Evolutionary conservation across 2,329 filamentous ascomycete genomes (phyloP).

Genomic region (Paraphaeosphaeria sporulosa): DNA sequence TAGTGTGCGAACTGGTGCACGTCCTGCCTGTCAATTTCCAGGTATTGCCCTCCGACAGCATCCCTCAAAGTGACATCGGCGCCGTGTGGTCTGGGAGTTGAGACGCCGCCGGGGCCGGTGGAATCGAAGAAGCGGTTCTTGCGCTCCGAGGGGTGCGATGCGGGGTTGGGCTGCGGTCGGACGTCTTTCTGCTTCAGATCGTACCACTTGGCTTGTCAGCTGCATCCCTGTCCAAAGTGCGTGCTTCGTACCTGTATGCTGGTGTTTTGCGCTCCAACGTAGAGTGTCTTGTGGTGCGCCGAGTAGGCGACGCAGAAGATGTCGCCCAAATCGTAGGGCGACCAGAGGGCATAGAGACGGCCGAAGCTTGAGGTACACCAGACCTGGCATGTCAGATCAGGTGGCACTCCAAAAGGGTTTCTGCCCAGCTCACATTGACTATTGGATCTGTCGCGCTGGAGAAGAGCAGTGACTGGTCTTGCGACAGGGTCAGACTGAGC

Average conservation of each 20-base stretch:
- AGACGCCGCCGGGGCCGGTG: conserved; percentile 79
- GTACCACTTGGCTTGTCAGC: conserved; percentile 70
- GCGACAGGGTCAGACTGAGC: conserved; percentile 81
- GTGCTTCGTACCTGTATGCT: conserved; percentile 73
- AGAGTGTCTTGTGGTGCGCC: conserved; percentile 77
- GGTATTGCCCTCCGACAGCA: conserved; percentile 66
- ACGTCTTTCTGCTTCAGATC: conserved; percentile 70
- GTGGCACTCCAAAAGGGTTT: no score
- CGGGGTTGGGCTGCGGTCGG: conserved; percentile 67
- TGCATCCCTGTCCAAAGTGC: neutral
- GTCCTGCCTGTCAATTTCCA: conserved; percentile 83
- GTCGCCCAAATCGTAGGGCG: conserved; percentile 92
- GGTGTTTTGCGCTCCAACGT: conserved; percentile 92
- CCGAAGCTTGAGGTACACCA: conserved; percentile 83
- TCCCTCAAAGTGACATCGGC: conserved; percentile 57
- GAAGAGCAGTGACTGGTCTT: conserved; percentile 78
- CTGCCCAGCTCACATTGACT: conserved; percentile 69
- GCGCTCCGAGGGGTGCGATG: conserved; percentile 75
- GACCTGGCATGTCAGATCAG: conserved; percentile 55
- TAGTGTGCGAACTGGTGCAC: conserved; percentile 91
- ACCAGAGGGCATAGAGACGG: conserved; percentile 88
- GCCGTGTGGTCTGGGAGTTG: conserved; percentile 75
- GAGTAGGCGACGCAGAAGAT: conserved; percentile 96
- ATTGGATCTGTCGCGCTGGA: conserved; percentile 94
- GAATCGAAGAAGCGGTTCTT: conserved; percentile 95